Evolutionary conservation across 169 alveolate species (phyloP).

Genomic region (Ichthyophthirius multifiliis): DNA sequence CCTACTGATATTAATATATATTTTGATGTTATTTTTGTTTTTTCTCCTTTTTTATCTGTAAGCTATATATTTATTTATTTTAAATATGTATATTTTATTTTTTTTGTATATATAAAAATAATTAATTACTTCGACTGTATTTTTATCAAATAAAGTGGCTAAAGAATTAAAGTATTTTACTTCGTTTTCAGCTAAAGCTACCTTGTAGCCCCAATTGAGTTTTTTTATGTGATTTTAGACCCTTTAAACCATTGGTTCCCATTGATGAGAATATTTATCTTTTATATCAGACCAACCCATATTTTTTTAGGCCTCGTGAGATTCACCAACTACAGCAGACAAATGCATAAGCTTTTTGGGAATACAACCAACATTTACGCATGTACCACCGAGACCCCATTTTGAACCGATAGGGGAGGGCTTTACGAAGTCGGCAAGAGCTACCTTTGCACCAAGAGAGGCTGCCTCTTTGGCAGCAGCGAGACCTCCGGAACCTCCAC

Average conservation of each 20-base stretch:
- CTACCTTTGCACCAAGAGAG: conserved; percentile 56
- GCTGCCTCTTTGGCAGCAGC: conserved; percentile 72
- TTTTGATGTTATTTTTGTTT: conserved; percentile 84
- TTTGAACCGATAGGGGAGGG: conserved; percentile 74
- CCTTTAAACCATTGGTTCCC: conserved; percentile 86
- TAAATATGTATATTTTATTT: neutral
- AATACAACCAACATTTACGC: conserved; percentile 99
- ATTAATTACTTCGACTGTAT: conserved; percentile 45
- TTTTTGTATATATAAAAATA: neutral
- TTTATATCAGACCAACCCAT: conserved; percentile 63
- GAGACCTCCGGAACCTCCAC: conserved; percentile 85
- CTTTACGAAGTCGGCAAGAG: conserved; percentile 71
- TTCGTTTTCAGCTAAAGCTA: conserved; percentile 79
- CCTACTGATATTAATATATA: conserved; percentile 94
- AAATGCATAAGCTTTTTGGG: conserved; percentile 99
- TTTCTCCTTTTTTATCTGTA: conserved; percentile 60
- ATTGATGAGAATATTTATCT: conserved; percentile 64
- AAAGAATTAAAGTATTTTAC: conserved; percentile 89
- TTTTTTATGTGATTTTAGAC: conserved; percentile 90
- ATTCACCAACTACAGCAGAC: conserved; percentile 88
- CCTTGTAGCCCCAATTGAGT: conserved; percentile 92
- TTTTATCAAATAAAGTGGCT: conserved; percentile 70
- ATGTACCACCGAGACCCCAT: conserved; percentile 91
- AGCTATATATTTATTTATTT: conserved; percentile 51
- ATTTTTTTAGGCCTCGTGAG: conserved; percentile 61